Conservation (phyloP, 2,329 filamentous ascomycete species). For the Amylocarpus encephaloides region DNA sequence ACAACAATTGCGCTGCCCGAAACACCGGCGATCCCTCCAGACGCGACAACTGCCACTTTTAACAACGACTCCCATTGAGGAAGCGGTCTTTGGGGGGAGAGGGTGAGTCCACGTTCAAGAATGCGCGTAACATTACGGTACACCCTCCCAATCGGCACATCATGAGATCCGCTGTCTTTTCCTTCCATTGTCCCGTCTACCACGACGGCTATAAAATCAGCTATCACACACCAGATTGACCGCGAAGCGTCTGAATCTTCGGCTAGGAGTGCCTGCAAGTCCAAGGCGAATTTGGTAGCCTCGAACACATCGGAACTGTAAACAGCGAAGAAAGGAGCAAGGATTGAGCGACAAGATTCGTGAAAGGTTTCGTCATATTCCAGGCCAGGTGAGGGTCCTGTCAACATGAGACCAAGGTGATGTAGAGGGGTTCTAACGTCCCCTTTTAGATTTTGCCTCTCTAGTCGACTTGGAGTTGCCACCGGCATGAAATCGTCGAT, state of each 20-base stretch:
- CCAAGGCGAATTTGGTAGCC: constrained; percentile 34
- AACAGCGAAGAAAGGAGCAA: constrained; percentile 51
- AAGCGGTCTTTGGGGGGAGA: constrained; percentile 25
- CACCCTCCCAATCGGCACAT: constrained; percentile 54
- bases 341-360: constrained; percentile 39
- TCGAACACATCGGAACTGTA: constrained; percentile 30
- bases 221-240: constrained; percentile 27
- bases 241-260: constrained; percentile 25
- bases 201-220: constrained; percentile 22
- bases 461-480: constrained; percentile 53
- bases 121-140: constrained; percentile 65
- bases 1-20: constrained; percentile 59
- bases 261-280: constrained; percentile 23
- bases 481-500: constrained; percentile 54
- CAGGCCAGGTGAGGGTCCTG: constrained; percentile 17
- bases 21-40: constrained; percentile 59
- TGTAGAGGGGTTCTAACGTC: constrained; percentile 54
- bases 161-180: constrained; percentile 31
- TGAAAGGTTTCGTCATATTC: constrained; percentile 22
- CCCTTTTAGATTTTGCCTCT: constrained; percentile 43
- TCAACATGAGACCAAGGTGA: constrained; percentile 57
- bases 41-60: constrained; percentile 47
- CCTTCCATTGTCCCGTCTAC: constrained; percentile 13
- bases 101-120: constrained; percentile 53
- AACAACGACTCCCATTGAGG: constrained; percentile 47